Conservation (phyloP, 345 rosid species). For the thale cress (Arabidopsis thaliana) region DNA sequence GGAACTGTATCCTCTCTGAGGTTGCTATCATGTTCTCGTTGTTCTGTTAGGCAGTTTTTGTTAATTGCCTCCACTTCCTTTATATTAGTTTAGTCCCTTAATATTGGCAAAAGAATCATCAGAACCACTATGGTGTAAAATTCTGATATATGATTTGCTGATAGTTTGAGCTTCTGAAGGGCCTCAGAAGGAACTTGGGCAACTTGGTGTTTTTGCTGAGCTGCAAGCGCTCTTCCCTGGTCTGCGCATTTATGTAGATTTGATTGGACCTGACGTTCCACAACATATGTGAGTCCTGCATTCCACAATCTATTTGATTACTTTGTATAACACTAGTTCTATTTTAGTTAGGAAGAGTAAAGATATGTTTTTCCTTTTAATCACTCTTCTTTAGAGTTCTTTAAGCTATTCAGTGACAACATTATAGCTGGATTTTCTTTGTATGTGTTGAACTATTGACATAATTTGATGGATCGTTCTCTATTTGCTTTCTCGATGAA, state of each 20-base stretch:
- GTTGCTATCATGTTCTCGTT: slow-evolving; percentile 9
- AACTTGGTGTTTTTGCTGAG: slow-evolving; percentile 83
- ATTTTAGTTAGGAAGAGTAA: neutral
- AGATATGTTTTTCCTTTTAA: neutral
- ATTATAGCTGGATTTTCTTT: slow-evolving; percentile 3
- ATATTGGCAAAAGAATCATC: slow-evolving; percentile 14
- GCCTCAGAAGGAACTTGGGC: slow-evolving; percentile 91
- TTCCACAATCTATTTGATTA: slow-evolving; percentile 1
- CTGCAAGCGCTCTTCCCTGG: slow-evolving; percentile 81
- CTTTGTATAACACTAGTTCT: neutral
- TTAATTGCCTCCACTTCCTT: neutral
- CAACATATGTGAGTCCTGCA: slow-evolving; percentile 55
- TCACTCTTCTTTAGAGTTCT: neutral
- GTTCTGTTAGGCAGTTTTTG: neutral
- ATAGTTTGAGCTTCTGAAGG: slow-evolving; percentile 57
- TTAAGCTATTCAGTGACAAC: neutral
- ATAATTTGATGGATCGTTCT: neutral
- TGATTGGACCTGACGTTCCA: slow-evolving; percentile 90
- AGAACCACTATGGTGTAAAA: neutral
- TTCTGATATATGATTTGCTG: slow-evolving; percentile 32
- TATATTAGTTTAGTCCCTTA: neutral
- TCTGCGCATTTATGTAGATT: slow-evolving; percentile 56
- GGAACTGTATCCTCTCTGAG: neutral
- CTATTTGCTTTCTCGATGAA: slow-evolving; percentile 15
- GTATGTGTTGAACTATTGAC: neutral